Base-by-base conservation (phyloP, 331 rosid genomes). In the Prunus yedoensis region DNA sequence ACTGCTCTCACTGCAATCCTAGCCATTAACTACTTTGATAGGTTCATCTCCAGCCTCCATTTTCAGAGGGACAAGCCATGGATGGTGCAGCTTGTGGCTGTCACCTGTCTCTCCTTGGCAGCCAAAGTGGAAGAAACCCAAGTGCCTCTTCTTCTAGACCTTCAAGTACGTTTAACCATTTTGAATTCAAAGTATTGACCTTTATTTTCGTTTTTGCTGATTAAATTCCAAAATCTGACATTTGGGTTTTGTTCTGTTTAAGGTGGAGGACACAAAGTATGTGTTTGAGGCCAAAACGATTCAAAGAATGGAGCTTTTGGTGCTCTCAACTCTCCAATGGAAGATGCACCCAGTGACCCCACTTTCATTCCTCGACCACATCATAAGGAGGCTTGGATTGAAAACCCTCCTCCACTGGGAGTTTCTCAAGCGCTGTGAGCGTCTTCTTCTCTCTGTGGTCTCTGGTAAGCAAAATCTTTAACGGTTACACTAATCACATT, bases 321-420 rank as follows among this genome's bases (percentile, higher is more conserved):
- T 95, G 62, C 91, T 95, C 3, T 84, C 96, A 3, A 78, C 91
- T 5, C 91, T 95, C 14, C 83, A 90, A 54, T 95, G 99, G 99
- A 84, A 80, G 91, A 95, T 95, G 99, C 96, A 95, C 62, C 94
- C 97, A 1, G 97, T 95, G 72, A 95, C 99, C 41, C 92, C 97
- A 60, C 80, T 90, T 35, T 95, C 97, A 1, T 95, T 95, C 73
- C 74, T 95, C 32, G 96, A 91, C 82, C 91, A 85, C 86, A 83
- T 92, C 71, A 81, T 86, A 53, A 87, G 90, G 70, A 87, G 91
- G 84, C 87, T 95, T 30, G 99, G 97, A 18, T 83, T 95, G 82
- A 87, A 87, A 75, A 85, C 83, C 50, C 76, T 58, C 74, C 88
- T 89, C 76, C 92, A 88, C 46, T 87, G 85, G 91, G 91, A 89